Percentiles rank a stretch among this genome's conserved stretches.
These are phyloP conservation scores for Epicoccum nigrum DNA, from an alignment of 2,329 filamentous ascomycete species.

Conservation along the genomic window DNA sequence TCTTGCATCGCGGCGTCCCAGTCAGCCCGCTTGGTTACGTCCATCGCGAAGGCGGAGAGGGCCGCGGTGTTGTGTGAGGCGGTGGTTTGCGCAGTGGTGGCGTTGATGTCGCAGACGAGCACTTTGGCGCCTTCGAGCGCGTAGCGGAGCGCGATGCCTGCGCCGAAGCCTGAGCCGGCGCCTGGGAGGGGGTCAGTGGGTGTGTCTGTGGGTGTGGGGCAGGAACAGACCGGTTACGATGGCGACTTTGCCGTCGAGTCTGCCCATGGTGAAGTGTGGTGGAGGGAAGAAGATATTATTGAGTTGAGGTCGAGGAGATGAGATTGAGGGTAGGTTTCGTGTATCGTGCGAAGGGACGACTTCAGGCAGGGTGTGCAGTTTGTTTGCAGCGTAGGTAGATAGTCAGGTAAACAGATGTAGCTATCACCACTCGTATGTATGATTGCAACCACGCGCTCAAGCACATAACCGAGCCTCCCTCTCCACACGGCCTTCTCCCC, in stretches of 20 bases:
- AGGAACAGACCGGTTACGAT: constrained; percentile 58
- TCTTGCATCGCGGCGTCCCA: constrained; percentile 61
- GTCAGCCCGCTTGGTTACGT: constrained; percentile 60
- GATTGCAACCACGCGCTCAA: background rate
- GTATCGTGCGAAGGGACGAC: background rate
- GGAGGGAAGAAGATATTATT: too few species aligned
- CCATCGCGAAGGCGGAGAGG: constrained; percentile 49
- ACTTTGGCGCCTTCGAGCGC: constrained; percentile 65
- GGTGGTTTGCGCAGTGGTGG: constrained; percentile 59
- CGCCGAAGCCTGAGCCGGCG: constrained; percentile 68
- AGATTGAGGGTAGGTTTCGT: background rate
- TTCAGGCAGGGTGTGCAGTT: too few species aligned
- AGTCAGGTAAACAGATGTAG: too few species aligned
- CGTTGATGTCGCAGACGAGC: constrained; percentile 66
- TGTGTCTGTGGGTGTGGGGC: constrained; percentile 1
- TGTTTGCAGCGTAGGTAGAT: too few species aligned
- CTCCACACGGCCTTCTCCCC: constrained; percentile 8
- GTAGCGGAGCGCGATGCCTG: constrained; percentile 65
- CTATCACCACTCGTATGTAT: too few species aligned
- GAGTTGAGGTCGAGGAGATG: background rate
- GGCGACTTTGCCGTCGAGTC: constrained; percentile 61
- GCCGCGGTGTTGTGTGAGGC: constrained; percentile 48
- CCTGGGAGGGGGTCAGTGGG: constrained; percentile 45
- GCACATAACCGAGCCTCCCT: constrained; percentile 11
- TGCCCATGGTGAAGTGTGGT: constrained; percentile 38